Evolutionary conservation across 1,139 yeast species (phyloP).

Genomic region (Taiozyma sp.): DNA sequence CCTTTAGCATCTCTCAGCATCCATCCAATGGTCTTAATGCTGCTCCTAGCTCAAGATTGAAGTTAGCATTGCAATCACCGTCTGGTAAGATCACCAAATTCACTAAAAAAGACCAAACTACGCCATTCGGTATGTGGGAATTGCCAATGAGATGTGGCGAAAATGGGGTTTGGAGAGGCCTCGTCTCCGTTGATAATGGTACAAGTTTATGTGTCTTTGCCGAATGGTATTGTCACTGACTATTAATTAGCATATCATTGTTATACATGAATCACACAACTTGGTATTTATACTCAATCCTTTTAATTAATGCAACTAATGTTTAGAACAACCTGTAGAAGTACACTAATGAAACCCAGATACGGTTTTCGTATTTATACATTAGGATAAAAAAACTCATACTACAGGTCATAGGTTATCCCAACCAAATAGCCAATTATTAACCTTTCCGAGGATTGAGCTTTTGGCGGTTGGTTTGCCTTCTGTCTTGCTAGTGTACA

Average conservation of each 20-base stretch:
- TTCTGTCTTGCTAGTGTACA: slow-evolving; percentile 21
- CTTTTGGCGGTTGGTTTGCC: slow-evolving; percentile 14
- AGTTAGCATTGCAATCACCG: slow-evolving; percentile 76
- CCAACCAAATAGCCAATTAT: slow-evolving; percentile 51
- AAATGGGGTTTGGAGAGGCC: slow-evolving; percentile 76
- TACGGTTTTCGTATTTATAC: neutral
- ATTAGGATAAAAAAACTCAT: neutral
- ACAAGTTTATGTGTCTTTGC: slow-evolving; percentile 88
- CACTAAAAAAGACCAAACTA: slow-evolving; percentile 38
- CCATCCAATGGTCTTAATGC: slow-evolving; percentile 51
- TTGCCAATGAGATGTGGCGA: slow-evolving; percentile 59
- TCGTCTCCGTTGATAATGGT: slow-evolving; percentile 76
- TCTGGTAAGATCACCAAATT: slow-evolving; percentile 73
- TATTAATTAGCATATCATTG: neutral
- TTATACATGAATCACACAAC: neutral
- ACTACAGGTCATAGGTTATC: slow-evolving; percentile 37
- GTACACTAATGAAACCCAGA: neutral
- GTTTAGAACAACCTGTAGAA: neutral
- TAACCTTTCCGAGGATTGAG: slow-evolving; percentile 27
- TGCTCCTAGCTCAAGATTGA: slow-evolving; percentile 33
- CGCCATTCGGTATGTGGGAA: slow-evolving; percentile 54
- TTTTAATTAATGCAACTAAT: neutral
- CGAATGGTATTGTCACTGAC: slow-evolving; percentile 69
- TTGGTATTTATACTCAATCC: neutral
- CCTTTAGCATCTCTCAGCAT: slow-evolving; percentile 58